Evolutionary conservation across 1,284 basidiomycete species (phyloP), one percentile per base, ranked within the genome.

Genomic region (Apiotrichum laibachii): DNA sequence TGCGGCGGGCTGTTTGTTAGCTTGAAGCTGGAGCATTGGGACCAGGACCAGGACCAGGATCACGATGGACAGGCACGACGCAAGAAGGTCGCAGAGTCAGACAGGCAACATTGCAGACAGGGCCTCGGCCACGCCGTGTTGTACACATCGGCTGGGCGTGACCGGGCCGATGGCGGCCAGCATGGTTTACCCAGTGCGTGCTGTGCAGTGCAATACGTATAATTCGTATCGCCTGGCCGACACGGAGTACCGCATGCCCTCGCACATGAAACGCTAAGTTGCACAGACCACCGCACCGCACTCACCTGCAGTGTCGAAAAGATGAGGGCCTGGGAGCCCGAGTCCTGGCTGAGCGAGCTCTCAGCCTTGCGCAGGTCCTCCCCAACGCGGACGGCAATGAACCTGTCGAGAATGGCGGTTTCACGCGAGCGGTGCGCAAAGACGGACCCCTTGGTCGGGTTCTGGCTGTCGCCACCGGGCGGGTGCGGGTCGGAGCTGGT

Each of bases 401-500:
- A 77, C 31, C 71, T 55, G 67, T 77, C 76, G 33, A 75, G 67
- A 1, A 75, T 64, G 4, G 71, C 66, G 45, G 73, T 67, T 55
- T 77, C 76, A 33, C 74, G 60, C 18, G 62, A 55, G 22, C 72
- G 50, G 35, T 61, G 55, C 34, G 61, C 47, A 62, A 77, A 76
- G 33, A 72, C 71, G 16, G 66, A 61, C 11, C 31, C 48, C 5
- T 48, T 18, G 0, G 52, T 50, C 46, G 40, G 21, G 21, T 54
- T 45, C 3, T 44, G 52, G 13, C 46, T 39, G 40, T 37, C 39
- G 11, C 55, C 55, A 2, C 42, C 47, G 0, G 59, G 68, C 1
- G 71, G 68, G 57, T 66, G 66, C 6, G 72, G 72, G 55, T 70
- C 61, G 16, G 69, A 67, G 3, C 65, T 66, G 40, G 63, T 65